Conservation (phyloP, 2,329 filamentous ascomycete species). For the Berkeleyomyces rouxiae region DNA sequence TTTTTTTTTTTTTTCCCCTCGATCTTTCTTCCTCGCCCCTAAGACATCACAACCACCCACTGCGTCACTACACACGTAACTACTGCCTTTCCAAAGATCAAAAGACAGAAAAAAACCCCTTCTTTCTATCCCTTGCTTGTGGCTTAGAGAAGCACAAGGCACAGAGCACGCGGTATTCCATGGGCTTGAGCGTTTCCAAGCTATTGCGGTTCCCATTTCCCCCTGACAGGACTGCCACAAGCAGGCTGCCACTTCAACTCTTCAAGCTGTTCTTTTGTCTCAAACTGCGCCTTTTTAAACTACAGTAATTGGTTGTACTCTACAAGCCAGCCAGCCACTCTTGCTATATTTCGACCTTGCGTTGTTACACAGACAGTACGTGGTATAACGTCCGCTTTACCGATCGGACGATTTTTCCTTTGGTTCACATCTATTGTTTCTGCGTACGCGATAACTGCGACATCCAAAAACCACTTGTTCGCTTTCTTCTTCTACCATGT, state of each 20-base stretch:
- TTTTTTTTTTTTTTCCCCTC: slow-evolving; percentile 4
- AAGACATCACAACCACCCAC: no score
- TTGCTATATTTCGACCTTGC: background rate
- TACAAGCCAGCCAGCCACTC: background rate
- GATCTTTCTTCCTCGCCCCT: background rate
- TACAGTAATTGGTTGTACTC: background rate
- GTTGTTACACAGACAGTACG: background rate
- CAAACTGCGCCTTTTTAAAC: background rate
- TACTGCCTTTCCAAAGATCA: background rate
- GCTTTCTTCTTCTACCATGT: slow-evolving; percentile 24
- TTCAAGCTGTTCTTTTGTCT: background rate
- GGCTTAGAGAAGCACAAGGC: background rate
- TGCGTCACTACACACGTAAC: background rate
- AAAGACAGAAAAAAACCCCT: background rate
- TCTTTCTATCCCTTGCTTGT: no score
- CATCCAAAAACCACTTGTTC: slow-evolving; percentile 5
- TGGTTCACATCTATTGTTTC: background rate
- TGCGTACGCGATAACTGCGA: background rate
- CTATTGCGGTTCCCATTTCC: background rate
- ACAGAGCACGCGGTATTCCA: background rate
- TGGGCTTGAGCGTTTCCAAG: background rate
- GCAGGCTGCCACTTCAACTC: background rate
- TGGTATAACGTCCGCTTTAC: background rate
- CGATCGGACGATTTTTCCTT: background rate
- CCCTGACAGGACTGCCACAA: background rate